A percentile compares a stretch with the other conserved stretches of the same genome.
phyloP scores from a whole-genome alignment of 768 basidiomycete genomes.

The Lentinula raphanica region DNA sequence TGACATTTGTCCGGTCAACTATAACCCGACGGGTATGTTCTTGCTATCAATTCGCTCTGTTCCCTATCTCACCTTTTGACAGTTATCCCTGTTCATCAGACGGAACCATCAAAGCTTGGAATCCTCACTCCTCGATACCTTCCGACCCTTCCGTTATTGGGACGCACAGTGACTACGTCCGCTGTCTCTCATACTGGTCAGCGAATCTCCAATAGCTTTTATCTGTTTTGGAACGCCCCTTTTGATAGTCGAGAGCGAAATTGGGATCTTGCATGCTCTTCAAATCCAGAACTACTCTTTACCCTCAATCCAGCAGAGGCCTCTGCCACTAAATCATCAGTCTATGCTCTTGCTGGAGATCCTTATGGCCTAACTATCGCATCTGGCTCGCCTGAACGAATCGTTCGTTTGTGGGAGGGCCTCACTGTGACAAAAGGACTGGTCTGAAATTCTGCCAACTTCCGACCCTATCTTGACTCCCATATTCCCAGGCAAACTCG shows the following conservation, averaged over 20 bases:
- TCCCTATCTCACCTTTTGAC: conserved; percentile 6
- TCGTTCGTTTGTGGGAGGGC: conserved; percentile 93
- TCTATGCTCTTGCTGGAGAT: conserved; percentile 78
- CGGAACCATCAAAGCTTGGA: conserved; percentile 92
- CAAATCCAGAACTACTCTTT: conserved; percentile 42
- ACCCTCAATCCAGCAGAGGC: conserved; percentile 67
- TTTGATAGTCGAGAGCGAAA: conserved; percentile 74
- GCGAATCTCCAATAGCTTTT: no score
- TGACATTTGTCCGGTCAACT: conserved; percentile 86
- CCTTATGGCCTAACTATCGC: conserved; percentile 77
- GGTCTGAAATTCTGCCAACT: conserved; percentile 19
- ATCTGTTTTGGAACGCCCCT: no score
- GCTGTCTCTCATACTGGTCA: conserved; percentile 71
- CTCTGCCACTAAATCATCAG: conserved; percentile 59
- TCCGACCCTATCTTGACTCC: background rate
- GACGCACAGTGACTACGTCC: conserved; percentile 79
- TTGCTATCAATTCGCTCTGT: background rate
- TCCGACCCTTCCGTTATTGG: conserved; percentile 67
- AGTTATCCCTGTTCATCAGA: conserved; percentile 94
- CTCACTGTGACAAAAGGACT: conserved; percentile 72
- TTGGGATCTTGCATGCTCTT: conserved; percentile 71
- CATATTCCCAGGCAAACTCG: conserved; percentile 57
- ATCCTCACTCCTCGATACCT: conserved; percentile 61
- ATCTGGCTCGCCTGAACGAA: conserved; percentile 87
- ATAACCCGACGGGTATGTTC: conserved; percentile 75